phyloP scores from a whole-genome alignment of 345 rosid species.

The Eucalyptus camaldulensis region DNA sequence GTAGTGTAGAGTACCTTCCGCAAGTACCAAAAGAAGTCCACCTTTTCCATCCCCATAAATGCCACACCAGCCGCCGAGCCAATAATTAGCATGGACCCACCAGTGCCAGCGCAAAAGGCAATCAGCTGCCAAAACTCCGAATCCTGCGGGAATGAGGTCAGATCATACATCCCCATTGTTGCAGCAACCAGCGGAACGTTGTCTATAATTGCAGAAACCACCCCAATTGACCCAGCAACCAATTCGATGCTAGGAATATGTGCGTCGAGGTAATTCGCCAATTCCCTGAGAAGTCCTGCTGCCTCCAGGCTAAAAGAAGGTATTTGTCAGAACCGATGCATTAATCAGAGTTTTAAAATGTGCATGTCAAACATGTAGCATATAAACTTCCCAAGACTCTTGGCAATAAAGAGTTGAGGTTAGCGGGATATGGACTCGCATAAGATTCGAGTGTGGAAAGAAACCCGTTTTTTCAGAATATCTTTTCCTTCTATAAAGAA shows the following conservation, averaged over 20 bases:
- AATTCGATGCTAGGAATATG: slow-evolving; percentile 67
- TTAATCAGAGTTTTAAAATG: background rate
- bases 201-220: slow-evolving; percentile 83
- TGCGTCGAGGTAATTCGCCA: slow-evolving; percentile 90
- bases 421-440: background rate
- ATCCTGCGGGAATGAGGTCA: slow-evolving; percentile 72
- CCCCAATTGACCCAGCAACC: slow-evolving; percentile 73
- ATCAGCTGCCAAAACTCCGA: slow-evolving; percentile 90
- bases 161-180: slow-evolving; percentile 95
- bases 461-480: background rate
- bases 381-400: background rate
- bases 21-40: slow-evolving; percentile 94
- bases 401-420: background rate
- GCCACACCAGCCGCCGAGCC: slow-evolving; percentile 99
- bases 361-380: background rate
- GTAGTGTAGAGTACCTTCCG: slow-evolving; percentile 40
- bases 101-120: slow-evolving; percentile 94
- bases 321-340: background rate
- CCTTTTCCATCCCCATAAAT: slow-evolving; percentile 97
- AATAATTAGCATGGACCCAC: slow-evolving; percentile 87
- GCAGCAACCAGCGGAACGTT: slow-evolving; percentile 95
- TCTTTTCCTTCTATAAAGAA: background rate
- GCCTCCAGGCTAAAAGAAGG: slow-evolving; percentile 58
- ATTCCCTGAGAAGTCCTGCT: slow-evolving; percentile 79
- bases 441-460: background rate